Evolutionary conservation across 2,329 filamentous ascomycete species (phyloP), one percentile per base, ranked within the genome.

Genomic region (Paecilomyces fulvus): DNA sequence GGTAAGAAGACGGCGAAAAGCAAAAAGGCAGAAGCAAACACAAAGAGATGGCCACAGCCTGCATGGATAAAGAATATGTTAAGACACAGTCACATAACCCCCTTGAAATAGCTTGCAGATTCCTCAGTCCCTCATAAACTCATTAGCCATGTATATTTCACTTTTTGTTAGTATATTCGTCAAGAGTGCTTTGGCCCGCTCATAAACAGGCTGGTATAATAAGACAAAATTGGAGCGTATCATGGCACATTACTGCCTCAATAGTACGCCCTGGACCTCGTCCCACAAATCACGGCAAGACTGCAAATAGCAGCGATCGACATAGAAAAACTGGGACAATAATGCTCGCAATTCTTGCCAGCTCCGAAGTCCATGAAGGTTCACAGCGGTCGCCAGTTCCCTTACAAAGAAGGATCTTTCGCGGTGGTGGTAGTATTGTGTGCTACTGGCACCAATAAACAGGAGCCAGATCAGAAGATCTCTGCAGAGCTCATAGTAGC

Each of bases 401-500:
- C 60, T 60, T 25, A 73, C 59, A 52, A 73, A 73, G 43, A 68
- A 73, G 1, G 60, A 55, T 21, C 66, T 65, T 51, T 54, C 31
- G n/a, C 52, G 33, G 9, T 53, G 52, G 20, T 56, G 58, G 3
- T 58, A 25, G 31, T 53, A 55, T 48, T 55, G 53, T 0, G 54
- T 46, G 53, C 67, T 67, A 60, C 66, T 70, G 11, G 68, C 66
- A 6, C 70, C 71, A 23, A 71, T 64, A 56, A 73, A 72, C 7
- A 73, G 63, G 6, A 70, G 53, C 71, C 71, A 74, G 54, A 73
- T 65, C 28, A 74, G 58, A 12, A 73, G 58, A 51, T 72, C 69
- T 4, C 61, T 64, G 28, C 66, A 71, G 14, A 67, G 63, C 31
- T 63, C 61, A 59, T 69, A 73, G 31, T 66, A 61, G 1, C 69